A percentile compares a stretch with the other conserved stretches of the same genome.
Evolutionary conservation across 768 basidiomycete genomes (phyloP).

Genomic region (Termitomyces eurrhizus): DNA sequence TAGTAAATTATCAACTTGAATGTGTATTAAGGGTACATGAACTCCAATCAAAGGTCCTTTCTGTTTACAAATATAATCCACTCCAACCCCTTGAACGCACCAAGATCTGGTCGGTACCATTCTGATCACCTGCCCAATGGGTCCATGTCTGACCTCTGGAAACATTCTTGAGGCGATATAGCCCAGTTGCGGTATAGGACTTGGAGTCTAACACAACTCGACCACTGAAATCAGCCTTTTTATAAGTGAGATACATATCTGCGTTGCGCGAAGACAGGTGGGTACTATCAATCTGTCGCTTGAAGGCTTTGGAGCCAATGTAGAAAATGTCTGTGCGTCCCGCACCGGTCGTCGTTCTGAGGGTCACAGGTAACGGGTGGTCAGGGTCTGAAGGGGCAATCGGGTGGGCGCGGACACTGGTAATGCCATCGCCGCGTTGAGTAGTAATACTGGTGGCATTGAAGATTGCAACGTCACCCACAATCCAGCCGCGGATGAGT

Average conservation of each 20-base stretch:
- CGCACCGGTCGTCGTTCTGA: conserved; percentile 49
- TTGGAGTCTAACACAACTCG: conserved; percentile 39
- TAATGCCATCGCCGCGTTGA: conserved; percentile 46
- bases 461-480: conserved; percentile 50
- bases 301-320: conserved; percentile 31
- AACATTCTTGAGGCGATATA: conserved; percentile 12
- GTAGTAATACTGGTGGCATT: conserved; percentile 39
- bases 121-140: conserved; percentile 35
- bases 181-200: conserved; percentile 33
- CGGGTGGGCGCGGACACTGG: conserved; percentile 47
- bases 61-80: conserved; percentile 38
- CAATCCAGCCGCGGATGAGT: conserved; percentile 53
- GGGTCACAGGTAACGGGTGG: conserved; percentile 29
- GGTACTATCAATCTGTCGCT: conserved; percentile 42
- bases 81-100: conserved; percentile 45
- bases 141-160: conserved; percentile 29
- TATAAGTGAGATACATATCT: conserved; percentile 55
- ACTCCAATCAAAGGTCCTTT: not conserved
- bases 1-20: not conserved
- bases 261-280: conserved; percentile 49
- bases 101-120: conserved; percentile 35
- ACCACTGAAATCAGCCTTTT: conserved; percentile 46
- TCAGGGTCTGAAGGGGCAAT: conserved; percentile 24
- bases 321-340: conserved; percentile 51
- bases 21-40: not conserved